phyloP scores from a whole-genome alignment of 2,329 filamentous ascomycete genomes.

The Neofusicoccum parvum region DNA sequence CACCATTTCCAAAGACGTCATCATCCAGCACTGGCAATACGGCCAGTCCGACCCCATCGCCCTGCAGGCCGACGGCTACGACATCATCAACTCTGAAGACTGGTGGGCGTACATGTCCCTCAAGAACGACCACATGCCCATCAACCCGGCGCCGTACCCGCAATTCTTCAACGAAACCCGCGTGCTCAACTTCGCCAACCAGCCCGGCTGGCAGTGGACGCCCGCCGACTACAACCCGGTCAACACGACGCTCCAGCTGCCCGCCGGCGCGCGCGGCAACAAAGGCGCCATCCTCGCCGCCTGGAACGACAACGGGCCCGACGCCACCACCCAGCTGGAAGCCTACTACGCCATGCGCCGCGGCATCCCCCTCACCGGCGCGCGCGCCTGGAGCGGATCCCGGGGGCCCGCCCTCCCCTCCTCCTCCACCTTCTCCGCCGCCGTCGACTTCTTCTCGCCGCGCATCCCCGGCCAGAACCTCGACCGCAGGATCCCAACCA shows the following conservation, averaged over 20 bases:
- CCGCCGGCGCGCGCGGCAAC: constrained; percentile 46
- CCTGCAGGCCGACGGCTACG: constrained; percentile 42
- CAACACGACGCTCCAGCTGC: constrained; percentile 19
- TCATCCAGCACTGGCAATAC: constrained; percentile 53
- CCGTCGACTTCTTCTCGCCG: constrained; percentile 45
- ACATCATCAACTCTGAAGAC: constrained; percentile 51
- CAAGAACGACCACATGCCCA: constrained; percentile 56
- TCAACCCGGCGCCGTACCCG: constrained; percentile 49
- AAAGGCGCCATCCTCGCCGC: constrained; percentile 33
- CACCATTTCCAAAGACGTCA: constrained; percentile 44
- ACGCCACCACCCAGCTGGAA: constrained; percentile 29
- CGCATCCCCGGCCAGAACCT: constrained; percentile 40
- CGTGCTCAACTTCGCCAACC: constrained; percentile 48
- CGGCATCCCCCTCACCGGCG: constrained; percentile 26
- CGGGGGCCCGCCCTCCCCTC: constrained; percentile 40
- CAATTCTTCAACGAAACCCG: constrained; percentile 51
- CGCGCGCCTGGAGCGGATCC: constrained; percentile 30
- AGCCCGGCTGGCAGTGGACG: constrained; percentile 49
- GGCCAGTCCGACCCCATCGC: constrained; percentile 50
- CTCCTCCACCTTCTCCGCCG: constrained; percentile 49
- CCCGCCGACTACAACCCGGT: constrained; percentile 45
- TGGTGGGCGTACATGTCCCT: constrained; percentile 59
- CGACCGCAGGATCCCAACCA: too few relatives aligned
- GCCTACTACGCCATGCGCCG: constrained; percentile 27
- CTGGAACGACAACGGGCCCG: constrained; percentile 27